A percentile compares a stretch with the other conserved stretches of the same genome.
Evolutionary conservation across 768 basidiomycete genomes (phyloP).

Genomic region (Boletales sp.): DNA sequence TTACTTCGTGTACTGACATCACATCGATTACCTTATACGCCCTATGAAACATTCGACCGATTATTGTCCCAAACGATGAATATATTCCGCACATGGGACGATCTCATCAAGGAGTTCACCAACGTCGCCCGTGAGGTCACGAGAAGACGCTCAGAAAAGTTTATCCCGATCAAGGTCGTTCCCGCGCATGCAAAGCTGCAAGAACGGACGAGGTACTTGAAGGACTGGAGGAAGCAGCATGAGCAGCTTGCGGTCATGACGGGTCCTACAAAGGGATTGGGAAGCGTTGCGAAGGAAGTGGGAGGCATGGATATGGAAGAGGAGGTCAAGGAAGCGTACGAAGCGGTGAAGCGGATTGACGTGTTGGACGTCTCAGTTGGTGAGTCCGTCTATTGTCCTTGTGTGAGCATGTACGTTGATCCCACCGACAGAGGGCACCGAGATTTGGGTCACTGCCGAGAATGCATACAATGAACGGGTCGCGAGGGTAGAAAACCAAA

Average conservation of each 20-base stretch:
- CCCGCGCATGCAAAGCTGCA: conserved; percentile 90
- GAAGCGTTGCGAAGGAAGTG: conserved; percentile 67
- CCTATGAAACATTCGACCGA: conserved; percentile 92
- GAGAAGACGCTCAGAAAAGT: conserved; percentile 83
- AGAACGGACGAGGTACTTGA: conserved; percentile 80
- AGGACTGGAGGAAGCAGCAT: conserved; percentile 95
- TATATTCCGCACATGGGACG: conserved; percentile 88
- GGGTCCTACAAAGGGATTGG: conserved; percentile 84
- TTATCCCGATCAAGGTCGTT: conserved; percentile 94
- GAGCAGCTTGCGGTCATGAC: conserved; percentile 98
- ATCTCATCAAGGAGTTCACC: conserved; percentile 86
- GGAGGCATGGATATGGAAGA: conserved; percentile 98
- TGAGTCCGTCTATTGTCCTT: conserved; percentile 34
- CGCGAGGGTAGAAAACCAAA: conserved; percentile 96
- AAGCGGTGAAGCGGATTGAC: conserved; percentile 95
- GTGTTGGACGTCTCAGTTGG: conserved; percentile 92
- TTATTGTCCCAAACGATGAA: conserved; percentile 69
- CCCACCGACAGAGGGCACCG: conserved; percentile 75
- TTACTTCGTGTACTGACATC: conserved; percentile 87
- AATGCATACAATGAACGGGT: conserved; percentile 98
- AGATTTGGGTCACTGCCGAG: conserved; percentile 97
- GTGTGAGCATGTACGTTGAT: neutral
- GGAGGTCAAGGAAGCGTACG: conserved; percentile 94
- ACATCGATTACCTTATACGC: conserved; percentile 88
- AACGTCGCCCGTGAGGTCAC: conserved; percentile 92